Evolutionary conservation across 176 grass and related monocot genomes (phyloP).

Genomic region (Eragrostis curvula): DNA sequence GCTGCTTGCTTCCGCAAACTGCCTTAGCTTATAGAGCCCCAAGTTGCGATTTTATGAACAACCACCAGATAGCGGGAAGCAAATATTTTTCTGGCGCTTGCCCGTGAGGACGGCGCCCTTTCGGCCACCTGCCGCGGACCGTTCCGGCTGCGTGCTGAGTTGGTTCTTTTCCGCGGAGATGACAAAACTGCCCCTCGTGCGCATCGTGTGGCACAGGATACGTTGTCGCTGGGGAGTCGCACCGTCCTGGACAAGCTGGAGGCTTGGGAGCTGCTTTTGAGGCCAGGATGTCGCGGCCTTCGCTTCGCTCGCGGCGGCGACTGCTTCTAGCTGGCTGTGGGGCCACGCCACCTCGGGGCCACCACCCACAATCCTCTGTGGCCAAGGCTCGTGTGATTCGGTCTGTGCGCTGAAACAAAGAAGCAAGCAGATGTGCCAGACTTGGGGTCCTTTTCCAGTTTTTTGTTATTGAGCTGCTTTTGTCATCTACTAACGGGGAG

Average conservation of each 20-base stretch:
- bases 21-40: too few species aligned
- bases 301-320: background rate
- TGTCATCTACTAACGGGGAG: background rate
- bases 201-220: background rate
- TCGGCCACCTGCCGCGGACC: constrained; percentile 36
- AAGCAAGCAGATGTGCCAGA: background rate
- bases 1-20: too few species aligned
- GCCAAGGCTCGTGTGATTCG: background rate
- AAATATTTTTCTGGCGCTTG: constrained; percentile 3
- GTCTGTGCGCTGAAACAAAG: background rate
- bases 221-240: constrained; percentile 2
- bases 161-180: constrained; percentile 18
- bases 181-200: constrained; percentile 52
- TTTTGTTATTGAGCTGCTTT: background rate
- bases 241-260: constrained; percentile 26
- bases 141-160: constrained; percentile 18
- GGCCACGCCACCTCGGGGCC: constrained; percentile 15
- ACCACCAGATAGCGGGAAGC: background rate
- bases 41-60: background rate
- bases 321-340: constrained; percentile 37
- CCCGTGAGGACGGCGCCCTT: constrained; percentile 38
- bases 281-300: constrained; percentile 31
- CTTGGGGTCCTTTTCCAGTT: background rate
- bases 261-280: constrained; percentile 33
- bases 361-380: background rate